Percentiles rank a stretch among this genome's conserved stretches.
These are phyloP conservation scores for Monosporascus sp. DNA, from an alignment of 2,329 filamentous ascomycete genomes.

Conservation along the genomic window DNA sequence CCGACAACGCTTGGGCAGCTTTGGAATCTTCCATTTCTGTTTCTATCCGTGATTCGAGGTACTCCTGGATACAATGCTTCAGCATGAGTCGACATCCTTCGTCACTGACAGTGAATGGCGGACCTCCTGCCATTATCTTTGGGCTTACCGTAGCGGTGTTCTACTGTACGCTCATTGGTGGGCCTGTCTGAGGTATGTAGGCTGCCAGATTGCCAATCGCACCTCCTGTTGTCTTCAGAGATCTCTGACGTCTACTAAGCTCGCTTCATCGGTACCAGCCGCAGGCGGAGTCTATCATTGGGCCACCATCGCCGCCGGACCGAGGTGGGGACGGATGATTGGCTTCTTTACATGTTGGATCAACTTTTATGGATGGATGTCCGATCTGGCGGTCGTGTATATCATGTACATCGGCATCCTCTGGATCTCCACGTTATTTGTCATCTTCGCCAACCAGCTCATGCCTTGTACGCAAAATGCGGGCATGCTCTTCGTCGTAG, in stretches of 20 bases:
- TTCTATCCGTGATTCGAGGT: slow-evolving; percentile 35
- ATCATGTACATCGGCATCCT: slow-evolving; percentile 51
- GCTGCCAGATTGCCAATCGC: not conserved
- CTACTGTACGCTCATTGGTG: slow-evolving; percentile 37
- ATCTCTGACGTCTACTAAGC: slow-evolving; percentile 25
- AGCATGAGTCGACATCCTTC: not conserved
- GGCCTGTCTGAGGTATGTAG: slow-evolving; percentile 34
- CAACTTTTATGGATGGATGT: slow-evolving; percentile 58
- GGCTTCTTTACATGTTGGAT: slow-evolving; percentile 43
- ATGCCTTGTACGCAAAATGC: slow-evolving; percentile 47
- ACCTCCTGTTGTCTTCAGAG: not conserved
- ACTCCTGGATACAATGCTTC: not conserved
- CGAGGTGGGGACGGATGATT: slow-evolving; percentile 46
- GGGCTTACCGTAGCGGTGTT: slow-evolving; percentile 37
- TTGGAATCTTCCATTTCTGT: slow-evolving; percentile 56
- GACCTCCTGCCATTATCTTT: slow-evolving; percentile 36
- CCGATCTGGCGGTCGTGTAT: slow-evolving; percentile 56
- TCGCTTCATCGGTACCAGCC: slow-evolving; percentile 57
- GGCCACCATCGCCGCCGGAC: slow-evolving; percentile 53
- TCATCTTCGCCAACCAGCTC: slow-evolving; percentile 52
- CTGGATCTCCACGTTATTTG: slow-evolving; percentile 45
- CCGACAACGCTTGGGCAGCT: slow-evolving; percentile 62
- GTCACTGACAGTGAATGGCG: slow-evolving; percentile 32
- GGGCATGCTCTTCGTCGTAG: slow-evolving; percentile 51
- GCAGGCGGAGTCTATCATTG: slow-evolving; percentile 57